Conservation (phyloP, 345 rosid genomes). For the Kandelia obovata region DNA sequence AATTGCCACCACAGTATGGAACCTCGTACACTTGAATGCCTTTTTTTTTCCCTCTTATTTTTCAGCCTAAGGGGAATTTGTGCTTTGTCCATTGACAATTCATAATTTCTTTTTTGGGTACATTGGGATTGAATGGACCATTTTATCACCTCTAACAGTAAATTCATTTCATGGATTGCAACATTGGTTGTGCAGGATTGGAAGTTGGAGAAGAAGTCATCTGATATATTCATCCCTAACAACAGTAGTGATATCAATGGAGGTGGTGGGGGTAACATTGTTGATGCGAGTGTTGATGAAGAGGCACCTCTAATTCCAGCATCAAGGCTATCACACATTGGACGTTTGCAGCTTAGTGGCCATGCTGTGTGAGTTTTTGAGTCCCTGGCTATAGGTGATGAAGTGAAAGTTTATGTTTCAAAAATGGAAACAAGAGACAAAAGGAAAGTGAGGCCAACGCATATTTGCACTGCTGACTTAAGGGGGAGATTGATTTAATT, state of each 20-base stretch:
- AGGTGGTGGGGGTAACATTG: constrained; percentile 29
- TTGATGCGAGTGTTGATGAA: constrained; percentile 54
- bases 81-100: neutral
- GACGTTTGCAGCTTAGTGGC: constrained; percentile 55
- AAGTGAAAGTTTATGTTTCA: neutral
- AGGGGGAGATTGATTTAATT: neutral
- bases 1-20: no score
- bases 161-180: neutral
- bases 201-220: constrained; percentile 93
- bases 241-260: constrained; percentile 36
- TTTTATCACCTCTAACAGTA: neutral
- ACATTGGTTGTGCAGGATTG: constrained; percentile 51
- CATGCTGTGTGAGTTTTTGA: constrained; percentile 23
- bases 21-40: neutral
- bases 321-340: constrained; percentile 70
- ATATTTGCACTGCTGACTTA: neutral
- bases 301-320: constrained; percentile 77
- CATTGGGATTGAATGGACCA: neutral
- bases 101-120: no score
- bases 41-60: neutral
- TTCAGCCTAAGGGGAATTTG: neutral
- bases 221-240: constrained; percentile 59
- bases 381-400: constrained; percentile 4
- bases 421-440: neutral
- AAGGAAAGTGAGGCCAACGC: neutral